These are phyloP conservation scores for Coemansia sp. DNA, from an alignment of 192 early-diverging fungal species.

Conservation along the genomic window DNA sequence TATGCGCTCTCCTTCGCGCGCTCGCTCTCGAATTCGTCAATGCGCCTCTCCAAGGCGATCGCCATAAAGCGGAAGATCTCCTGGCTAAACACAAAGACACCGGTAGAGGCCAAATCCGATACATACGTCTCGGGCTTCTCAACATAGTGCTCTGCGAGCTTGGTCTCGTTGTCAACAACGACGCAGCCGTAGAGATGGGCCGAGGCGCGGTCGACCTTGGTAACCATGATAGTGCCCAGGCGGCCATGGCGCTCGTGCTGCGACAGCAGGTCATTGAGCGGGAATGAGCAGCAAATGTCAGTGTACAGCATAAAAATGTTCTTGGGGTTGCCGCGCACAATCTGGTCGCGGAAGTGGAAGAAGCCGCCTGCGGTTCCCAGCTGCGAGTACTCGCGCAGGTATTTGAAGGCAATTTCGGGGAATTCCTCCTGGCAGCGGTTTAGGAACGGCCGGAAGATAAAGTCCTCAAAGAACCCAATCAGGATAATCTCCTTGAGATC, in stretches of 20 bases:
- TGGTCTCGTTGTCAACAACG: conserved; percentile 82
- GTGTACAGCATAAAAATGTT: conserved; percentile 96
- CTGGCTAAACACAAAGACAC: conserved; percentile 90
- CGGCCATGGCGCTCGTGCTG: conserved; percentile 82
- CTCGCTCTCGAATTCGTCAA: conserved; percentile 44
- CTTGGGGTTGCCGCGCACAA: conserved; percentile 84
- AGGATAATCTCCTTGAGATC: conserved; percentile 92
- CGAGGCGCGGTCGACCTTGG: conserved; percentile 76
- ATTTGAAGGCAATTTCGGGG: conserved; percentile 82
- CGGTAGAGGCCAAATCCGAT: conserved; percentile 91
- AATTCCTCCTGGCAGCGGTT: conserved; percentile 84
- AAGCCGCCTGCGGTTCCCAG: conserved; percentile 96
- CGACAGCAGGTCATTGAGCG: conserved; percentile 79
- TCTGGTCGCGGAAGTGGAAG: conserved; percentile 99
- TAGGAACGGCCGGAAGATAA: conserved; percentile 87
- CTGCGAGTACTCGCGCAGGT: conserved; percentile 95
- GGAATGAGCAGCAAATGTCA: conserved; percentile 94
- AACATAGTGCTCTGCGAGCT: conserved; percentile 94
- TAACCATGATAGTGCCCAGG: conserved; percentile 85
- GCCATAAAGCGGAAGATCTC: conserved; percentile 85
- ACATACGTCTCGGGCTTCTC: conserved; percentile 97
- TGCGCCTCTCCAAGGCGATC: conserved; percentile 70
- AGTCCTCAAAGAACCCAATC: conserved; percentile 96
- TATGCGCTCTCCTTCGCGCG: conserved; percentile 58
- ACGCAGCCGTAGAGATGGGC: conserved; percentile 91